phyloP scores from a whole-genome alignment of 352 stramenopile genomes.

The Phytophthora pluvialis region DNA sequence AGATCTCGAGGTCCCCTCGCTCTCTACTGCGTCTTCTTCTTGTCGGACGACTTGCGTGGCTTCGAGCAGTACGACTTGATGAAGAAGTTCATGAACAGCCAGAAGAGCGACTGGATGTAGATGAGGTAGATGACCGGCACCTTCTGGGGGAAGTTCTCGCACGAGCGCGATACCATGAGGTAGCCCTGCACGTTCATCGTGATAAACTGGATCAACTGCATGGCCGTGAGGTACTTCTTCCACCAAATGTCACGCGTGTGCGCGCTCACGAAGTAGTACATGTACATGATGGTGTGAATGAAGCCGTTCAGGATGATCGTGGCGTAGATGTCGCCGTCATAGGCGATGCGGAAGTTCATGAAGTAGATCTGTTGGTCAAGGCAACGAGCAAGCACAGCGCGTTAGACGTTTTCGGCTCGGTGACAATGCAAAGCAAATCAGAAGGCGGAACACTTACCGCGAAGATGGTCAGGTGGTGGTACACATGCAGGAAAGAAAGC shows the following conservation, averaged over 20 bases:
- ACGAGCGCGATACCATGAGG: constrained; percentile 88
- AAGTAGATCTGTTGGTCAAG: constrained; percentile 89
- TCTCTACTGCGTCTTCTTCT: constrained; percentile 65
- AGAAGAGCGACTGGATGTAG: constrained; percentile 90
- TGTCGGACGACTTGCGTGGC: constrained; percentile 46
- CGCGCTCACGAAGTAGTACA: constrained; percentile 98
- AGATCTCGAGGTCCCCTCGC: constrained; percentile 5
- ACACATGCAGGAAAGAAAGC: constrained; percentile 97
- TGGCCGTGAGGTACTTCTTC: constrained; percentile 96
- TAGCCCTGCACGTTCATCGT: constrained; percentile 84
- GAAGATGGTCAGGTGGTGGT: constrained; percentile 98
- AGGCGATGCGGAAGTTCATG: constrained; percentile 93
- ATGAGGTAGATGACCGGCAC: constrained; percentile 92
- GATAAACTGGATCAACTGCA: constrained; percentile 96
- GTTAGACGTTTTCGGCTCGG: constrained; percentile 2
- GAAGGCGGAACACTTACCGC: constrained; percentile 45
- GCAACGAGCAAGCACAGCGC: constrained; percentile 1
- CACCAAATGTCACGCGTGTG: constrained; percentile 98
- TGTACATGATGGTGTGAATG: constrained; percentile 99
- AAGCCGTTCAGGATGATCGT: constrained; percentile 97
- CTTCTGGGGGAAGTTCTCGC: constrained; percentile 75
- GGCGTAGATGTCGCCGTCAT: constrained; percentile 97
- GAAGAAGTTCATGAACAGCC: constrained; percentile 97
- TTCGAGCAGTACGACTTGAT: constrained; percentile 92
- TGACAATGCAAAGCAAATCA: neutral